Base-by-base conservation (phyloP, 2,329 filamentous ascomycete genomes). In the Penicillium sp. region DNA sequence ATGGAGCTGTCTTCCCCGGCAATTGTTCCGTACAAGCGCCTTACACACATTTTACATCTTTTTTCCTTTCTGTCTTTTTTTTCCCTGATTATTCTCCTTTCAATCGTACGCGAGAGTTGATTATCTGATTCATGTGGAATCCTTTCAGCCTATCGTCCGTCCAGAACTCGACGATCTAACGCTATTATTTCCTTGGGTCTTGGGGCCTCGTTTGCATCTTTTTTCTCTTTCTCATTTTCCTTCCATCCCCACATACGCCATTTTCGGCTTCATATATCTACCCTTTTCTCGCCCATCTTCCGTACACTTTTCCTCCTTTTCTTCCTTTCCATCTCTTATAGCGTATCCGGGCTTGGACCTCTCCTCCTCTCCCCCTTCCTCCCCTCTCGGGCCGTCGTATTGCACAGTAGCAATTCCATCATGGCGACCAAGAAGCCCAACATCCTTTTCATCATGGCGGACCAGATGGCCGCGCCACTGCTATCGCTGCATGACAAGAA, bases 371-470 rank as follows among this genome's bases (percentile, higher is more conserved):
- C 46, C 31, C 22, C 41, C 19, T 58, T 24, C 41, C 54, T 41
- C 31, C 22, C 41, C 19, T 58, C 19, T 4, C 18, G 35, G 24
- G 14, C 13, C 49, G 39, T 39, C 6, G 22, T 52, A 41, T 43
- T 44, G 36, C 49, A 37, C 22, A n/a, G 6, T 37, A n/a, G 36
- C 22, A 39, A 40, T 33, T 19, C 36, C 67, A 67, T 41, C 68
- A 77, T 76, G 74, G 70, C 72, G 50, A 61, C 72, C 59, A 81
- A 81, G 66, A 83, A 83, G 73, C 89, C 89, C 61, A 93, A 93
- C 77, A 90, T 94, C 66, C 82, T 93, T 49, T 96, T 95, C 82
- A 96, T 97, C 79, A 96, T 97, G 92, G 93, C 93, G 55, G 93
- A 97, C 78, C 93, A 97, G 80, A 87, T 97, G 75, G 90, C 93